phyloP scores from a whole-genome alignment of 805 yeast species.

The Lachancea fermentati region DNA sequence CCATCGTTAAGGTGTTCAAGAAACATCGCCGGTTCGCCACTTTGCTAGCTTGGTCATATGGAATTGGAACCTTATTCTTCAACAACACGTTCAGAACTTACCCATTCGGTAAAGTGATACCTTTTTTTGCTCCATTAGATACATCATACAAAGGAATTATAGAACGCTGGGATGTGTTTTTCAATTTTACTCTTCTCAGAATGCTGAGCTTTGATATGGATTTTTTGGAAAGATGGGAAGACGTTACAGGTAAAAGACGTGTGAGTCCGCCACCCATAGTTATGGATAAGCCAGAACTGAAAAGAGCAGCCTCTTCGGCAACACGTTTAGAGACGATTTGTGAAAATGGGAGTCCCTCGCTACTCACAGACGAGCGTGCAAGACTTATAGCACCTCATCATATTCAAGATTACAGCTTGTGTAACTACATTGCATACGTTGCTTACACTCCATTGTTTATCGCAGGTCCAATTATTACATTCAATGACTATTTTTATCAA shows the following conservation, averaged over 20 bases:
- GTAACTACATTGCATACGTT: constrained; percentile 69
- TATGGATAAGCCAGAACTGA: constrained; percentile 18
- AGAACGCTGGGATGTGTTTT: constrained; percentile 92
- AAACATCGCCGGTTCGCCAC: constrained; percentile 36
- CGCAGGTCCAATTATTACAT: constrained; percentile 93
- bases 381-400: constrained; percentile 62
- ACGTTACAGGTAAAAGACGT: constrained; percentile 8
- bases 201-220: constrained; percentile 82
- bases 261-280: constrained; percentile 4
- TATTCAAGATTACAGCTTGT: constrained; percentile 51
- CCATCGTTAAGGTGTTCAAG: constrained; percentile 21
- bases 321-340: constrained; percentile 16
- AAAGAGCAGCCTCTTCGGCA: constrained; percentile 14
- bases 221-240: constrained; percentile 43
- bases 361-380: constrained; percentile 49
- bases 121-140: constrained; percentile 50
- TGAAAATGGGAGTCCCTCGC: constrained; percentile 13
- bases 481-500: constrained; percentile 85
- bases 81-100: constrained; percentile 62
- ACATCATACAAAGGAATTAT: constrained; percentile 65
- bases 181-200: constrained; percentile 81
- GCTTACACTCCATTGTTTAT: constrained; percentile 84
- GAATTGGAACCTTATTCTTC: constrained; percentile 68
- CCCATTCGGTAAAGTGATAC: constrained; percentile 40
- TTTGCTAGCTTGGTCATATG: constrained; percentile 64